Evolutionary conservation across 495 filamentous ascomycete species (phyloP), one percentile per base, ranked within the genome.

Genomic region (Letharia lupina): DNA sequence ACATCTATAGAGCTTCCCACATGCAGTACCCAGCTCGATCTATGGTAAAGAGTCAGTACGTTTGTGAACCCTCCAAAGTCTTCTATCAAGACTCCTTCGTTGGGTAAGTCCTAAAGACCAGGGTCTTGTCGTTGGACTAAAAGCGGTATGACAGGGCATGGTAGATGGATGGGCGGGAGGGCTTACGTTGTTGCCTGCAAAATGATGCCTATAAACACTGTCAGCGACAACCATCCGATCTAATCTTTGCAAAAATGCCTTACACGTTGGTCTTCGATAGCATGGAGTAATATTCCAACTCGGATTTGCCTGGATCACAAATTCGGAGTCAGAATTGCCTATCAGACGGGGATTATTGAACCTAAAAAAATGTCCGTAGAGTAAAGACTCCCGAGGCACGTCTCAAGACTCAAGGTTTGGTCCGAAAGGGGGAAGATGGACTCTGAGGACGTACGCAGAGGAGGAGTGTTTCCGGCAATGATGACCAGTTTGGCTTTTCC

Each of bases 1-100:
- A 84, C 91, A 96, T 70, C 80, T 76, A 75, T 77, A 81, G 11
- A 96, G 86, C 79, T 95, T 95, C 79, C 91, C 91, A 79, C 89
- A 91, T 59, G 93, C 90, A 72, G 91, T 96, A 68, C 94, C 94
- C 64, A 98, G 83, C 80, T 98, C 93, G 77, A 97, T 96, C 93
- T 97, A 76, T 79, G 70, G 61, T 65, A 52, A 58, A 60, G 39
- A 37, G 71, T 81, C 68, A 81, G 77, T 70, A 73, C 68, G 67
- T 76, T 79, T 79, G 82, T 74, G 77, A 81, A 90, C 91, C 90
- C 91, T 96, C 90, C 90, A 87, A 91, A 91, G 89, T 82, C 79
- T 84, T 75, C 79, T 74, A 3, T 6, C 28, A 67, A 40, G 82
- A 83, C 90, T 87, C 89, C 86, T 90, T 93, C 89, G 84, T 88